Percentiles rank a stretch among this genome's conserved stretches.
Conservation (phyloP, 75 land plant genomes). For the Larix kaempferi region DNA sequence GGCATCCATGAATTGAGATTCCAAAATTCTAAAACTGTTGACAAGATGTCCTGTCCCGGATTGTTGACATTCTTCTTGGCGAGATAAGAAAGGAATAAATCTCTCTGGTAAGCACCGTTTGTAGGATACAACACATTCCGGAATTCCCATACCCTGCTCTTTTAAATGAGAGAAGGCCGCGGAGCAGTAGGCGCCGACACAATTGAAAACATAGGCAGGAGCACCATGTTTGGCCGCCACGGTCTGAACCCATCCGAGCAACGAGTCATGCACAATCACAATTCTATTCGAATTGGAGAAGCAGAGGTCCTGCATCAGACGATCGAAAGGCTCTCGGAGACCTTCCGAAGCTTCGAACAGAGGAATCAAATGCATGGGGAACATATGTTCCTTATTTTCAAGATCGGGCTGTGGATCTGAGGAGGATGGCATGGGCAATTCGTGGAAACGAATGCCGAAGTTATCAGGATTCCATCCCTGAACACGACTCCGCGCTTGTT, state of each 20-base stretch:
- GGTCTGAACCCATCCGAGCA: constrained; percentile 14
- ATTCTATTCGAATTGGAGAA: constrained; percentile 13
- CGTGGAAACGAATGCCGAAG: constrained; percentile 25
- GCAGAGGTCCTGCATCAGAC: constrained; percentile 15
- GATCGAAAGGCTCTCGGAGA: constrained; percentile 19
- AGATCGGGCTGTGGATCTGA: constrained; percentile 17
- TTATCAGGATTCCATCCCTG: constrained; percentile 16
- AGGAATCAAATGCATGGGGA: constrained; percentile 41
- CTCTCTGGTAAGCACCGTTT: background rate
- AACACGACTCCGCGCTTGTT: constrained; percentile 25
- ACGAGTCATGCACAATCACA: constrained; percentile 32
- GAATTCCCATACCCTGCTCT: too few relatives aligned
- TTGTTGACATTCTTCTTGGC: background rate
- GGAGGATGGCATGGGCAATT: constrained; percentile 19
- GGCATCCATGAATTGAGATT: constrained; percentile 19
- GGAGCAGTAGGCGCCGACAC: background rate
- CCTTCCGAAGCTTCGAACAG: constrained; percentile 19
- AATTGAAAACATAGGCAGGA: background rate
- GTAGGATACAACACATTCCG: background rate
- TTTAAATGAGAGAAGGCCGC: too few relatives aligned
- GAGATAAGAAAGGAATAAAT: background rate
- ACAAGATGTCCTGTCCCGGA: constrained; percentile 4
- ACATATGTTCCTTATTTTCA: constrained; percentile 7
- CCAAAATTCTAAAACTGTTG: constrained; percentile 29
- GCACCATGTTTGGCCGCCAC: background rate